Evolutionary conservation across 2,329 filamentous ascomycete species (phyloP).

Genomic region (Biscogniauxia marginata): DNA sequence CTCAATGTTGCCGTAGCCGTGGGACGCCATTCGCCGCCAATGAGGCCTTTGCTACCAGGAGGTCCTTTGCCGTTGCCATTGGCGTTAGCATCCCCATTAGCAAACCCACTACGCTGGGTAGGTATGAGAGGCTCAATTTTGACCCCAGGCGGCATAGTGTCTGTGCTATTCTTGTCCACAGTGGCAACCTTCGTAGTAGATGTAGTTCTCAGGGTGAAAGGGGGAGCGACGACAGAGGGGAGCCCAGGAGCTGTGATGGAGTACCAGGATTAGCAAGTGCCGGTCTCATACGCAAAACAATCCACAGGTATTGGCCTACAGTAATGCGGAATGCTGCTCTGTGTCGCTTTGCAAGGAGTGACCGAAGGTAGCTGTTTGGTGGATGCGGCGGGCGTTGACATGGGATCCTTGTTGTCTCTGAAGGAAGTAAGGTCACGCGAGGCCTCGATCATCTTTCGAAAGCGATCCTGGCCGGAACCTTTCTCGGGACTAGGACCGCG

Average conservation of each 20-base stretch:
- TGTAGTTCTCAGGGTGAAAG: background rate
- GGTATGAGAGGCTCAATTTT: background rate
- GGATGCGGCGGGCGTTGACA: background rate
- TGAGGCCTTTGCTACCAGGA: background rate
- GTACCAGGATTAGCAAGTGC: background rate
- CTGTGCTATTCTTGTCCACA: background rate
- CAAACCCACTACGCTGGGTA: background rate
- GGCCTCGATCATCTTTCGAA: conserved; percentile 21
- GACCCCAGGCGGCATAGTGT: background rate
- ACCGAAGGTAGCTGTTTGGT: no score
- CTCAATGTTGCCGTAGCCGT: conserved; percentile 13
- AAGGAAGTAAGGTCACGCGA: background rate
- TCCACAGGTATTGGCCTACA: background rate
- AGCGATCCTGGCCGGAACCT: conserved; percentile 29
- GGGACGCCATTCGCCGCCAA: background rate
- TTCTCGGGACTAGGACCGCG: conserved; percentile 23
- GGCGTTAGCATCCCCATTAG: background rate
- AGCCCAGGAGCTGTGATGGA: background rate
- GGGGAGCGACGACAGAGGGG: background rate
- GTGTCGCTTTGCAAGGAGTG: background rate
- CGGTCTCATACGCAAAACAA: background rate
- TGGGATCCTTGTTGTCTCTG: background rate
- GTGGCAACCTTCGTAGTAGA: background rate
- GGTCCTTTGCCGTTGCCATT: background rate
- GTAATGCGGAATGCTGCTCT: background rate